These are phyloP conservation scores for Acacia acuminata DNA, from an alignment of 306 rosid genomes.

Conservation along the genomic window DNA sequence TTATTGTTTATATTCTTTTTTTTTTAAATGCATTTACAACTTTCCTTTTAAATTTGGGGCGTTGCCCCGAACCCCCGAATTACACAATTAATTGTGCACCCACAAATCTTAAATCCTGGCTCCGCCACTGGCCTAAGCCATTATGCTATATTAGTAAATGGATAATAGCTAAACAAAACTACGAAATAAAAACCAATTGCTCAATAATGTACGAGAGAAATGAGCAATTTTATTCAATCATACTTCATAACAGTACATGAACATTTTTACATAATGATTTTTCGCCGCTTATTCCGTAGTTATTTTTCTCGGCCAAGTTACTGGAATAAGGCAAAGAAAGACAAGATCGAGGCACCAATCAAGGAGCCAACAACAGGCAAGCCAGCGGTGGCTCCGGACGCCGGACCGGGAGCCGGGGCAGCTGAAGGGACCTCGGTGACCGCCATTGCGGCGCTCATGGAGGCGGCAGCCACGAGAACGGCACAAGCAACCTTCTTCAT, in stretches of 20 bases:
- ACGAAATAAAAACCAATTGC: background rate
- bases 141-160: background rate
- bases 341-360: slow-evolving; percentile 62
- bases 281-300: background rate
- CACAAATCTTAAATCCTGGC: no score
- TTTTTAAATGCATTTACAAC: no score
- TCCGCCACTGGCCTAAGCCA: no score
- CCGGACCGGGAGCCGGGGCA: slow-evolving; percentile 51
- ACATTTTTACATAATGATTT: background rate
- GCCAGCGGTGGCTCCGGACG: slow-evolving; percentile 43
- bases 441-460: slow-evolving; percentile 42
- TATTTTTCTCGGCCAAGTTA: slow-evolving; percentile 23
- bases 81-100: no score
- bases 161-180: background rate
- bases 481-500: slow-evolving; percentile 46
- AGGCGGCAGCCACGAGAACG: slow-evolving; percentile 42
- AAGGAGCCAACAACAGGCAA: slow-evolving; percentile 59
- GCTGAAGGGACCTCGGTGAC: slow-evolving; percentile 33
- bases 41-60: no score
- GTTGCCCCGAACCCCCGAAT: no score
- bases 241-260: slow-evolving; percentile 9
- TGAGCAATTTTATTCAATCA: slow-evolving; percentile 25
- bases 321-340: slow-evolving; percentile 61
- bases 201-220: background rate
- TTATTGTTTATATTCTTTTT: no score